phyloP scores from a whole-genome alignment of 768 basidiomycete species.

The Tremella mesenterica region DNA sequence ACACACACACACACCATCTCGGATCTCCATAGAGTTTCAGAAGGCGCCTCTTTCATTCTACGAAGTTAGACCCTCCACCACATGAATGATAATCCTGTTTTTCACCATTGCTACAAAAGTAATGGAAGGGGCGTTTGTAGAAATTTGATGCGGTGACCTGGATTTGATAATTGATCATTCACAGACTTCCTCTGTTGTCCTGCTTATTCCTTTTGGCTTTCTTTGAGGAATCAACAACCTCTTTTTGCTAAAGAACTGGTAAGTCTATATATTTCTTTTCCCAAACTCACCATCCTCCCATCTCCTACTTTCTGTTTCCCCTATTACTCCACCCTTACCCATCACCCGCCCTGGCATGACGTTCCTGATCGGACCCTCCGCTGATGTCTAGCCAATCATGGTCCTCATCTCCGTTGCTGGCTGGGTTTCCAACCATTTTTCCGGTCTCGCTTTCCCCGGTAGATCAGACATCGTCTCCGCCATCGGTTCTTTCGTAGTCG shows the following conservation, averaged over 20 bases:
- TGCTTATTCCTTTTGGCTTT: slow-evolving; percentile 43
- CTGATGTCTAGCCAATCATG: slow-evolving; percentile 41
- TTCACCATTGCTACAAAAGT: too few relatives aligned
- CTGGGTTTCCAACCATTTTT: slow-evolving; percentile 68
- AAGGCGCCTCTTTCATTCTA: background rate
- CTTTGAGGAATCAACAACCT: slow-evolving; percentile 46
- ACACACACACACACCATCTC: too few relatives aligned
- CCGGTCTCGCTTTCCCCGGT: slow-evolving; percentile 55
- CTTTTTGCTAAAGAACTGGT: slow-evolving; percentile 44
- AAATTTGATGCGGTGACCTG: background rate
- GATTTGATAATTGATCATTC: background rate
- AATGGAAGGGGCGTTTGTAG: too few relatives aligned
- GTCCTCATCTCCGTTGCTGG: slow-evolving; percentile 60
- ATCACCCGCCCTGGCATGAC: too few relatives aligned
- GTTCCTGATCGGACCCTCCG: too few relatives aligned
- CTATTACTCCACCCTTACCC: too few relatives aligned
- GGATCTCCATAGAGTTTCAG: too few relatives aligned
- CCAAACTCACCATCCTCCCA: too few relatives aligned
- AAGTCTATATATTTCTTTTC: background rate
- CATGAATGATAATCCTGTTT: slow-evolving; percentile 1
- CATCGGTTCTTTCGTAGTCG: slow-evolving; percentile 73
- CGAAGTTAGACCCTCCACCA: background rate
- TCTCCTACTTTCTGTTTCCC: too few relatives aligned
- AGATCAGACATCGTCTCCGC: slow-evolving; percentile 72
- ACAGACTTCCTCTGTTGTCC: slow-evolving; percentile 45